Base-by-base conservation (phyloP, 2,329 filamentous ascomycete genomes). In the Paraphoma chrysanthemicola region DNA sequence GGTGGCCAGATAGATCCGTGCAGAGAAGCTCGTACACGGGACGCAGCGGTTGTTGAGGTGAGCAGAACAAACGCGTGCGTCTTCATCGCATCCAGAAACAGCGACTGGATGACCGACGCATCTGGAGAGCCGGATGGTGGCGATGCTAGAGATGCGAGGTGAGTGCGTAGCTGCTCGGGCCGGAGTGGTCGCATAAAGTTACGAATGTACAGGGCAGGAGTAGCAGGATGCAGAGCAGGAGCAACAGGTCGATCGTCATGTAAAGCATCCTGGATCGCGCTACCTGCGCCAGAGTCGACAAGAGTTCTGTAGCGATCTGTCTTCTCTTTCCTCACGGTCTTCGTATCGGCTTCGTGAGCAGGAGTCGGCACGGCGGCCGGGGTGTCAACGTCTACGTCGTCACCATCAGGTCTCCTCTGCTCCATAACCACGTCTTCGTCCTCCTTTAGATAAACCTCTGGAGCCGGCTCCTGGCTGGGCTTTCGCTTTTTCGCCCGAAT, bases 141-240 rank as follows among this genome's bases (percentile, higher is more conserved):
- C 3, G 87, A 82, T 1, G 92, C 91, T 41, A 97, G 84, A 6
- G 84, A 79, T 43, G 85, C 73, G 4, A 98, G 82, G 70, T 97
- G 88, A 1, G 85, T 82, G 66, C 86, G 86, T 1, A 98, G 84
- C 16, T 82, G 81, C 28, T 82, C 79, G 0, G 87, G 85, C 56
- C 92, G 90, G 18, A 98, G 82, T 9, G 95, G 93, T 45, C 94
- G 89, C 87, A 96, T 93, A 52, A 98, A 86, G 69, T 97, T 90
- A 74, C 89, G 89, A 66, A 98, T 95, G 78, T 97, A 98, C 45
- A 98, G 81, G 14, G 74, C 70, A 10, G 73, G 58, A 6, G 74
- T 82, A 45, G 76, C 74, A 1, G 78, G 68, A 54, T 82, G 80
- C 8, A 78, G 64, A 14, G 80, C 75, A 17, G 77, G 73, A 5